Evolutionary conservation across 257 asterid species (phyloP), one percentile per base, ranked within the genome.

Genomic region (Scutellaria minor): DNA sequence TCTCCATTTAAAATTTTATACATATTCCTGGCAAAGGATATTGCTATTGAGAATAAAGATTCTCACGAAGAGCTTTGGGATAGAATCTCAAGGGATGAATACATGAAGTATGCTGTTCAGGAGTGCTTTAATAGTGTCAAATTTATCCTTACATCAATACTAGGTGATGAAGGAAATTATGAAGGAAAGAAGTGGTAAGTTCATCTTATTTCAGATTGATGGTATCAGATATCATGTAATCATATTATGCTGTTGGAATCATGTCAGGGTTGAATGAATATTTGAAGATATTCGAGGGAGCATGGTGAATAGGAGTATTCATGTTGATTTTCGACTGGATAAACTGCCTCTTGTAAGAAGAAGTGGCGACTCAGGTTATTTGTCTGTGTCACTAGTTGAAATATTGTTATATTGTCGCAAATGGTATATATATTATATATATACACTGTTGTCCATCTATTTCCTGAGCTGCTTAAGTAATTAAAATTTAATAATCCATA

Each of bases 61-160:
- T 82, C 96, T 2, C 98, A 88, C 74, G 97, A 77, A 51, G 98
- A 91, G 82, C 90, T 94, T 51, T 94, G 97, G 96, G 98, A 91
- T 67, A 85, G 96, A 83, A 90, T 94, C 73, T 85, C 88, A 70
- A 91, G 85, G 90, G 99, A 94, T 74, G 99, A 89, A 53, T 87
- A 91, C 89, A 94, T 94, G 99, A 85, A 84, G 82, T 94, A 94
- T 80, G 99, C 97, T 18, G 99, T 94, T 83, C 82, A 87, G 78
- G 99, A 94, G 86, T 87, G 95, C 82, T 94, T 80, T 78, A 80
- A 83, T 68, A 66, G 93, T 73, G 52, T 91, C 74, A 83, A 84
- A 80, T 82, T 76, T 83, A 83, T 94, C 85, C 93, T 94, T 63
- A 78, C 80, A 57, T 84, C 88, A 62, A 86, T 94, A 74, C 77